Evolutionary conservation across 1,284 basidiomycete genomes (phyloP), one percentile per base, ranked within the genome.

Genomic region (Leccinum ponderosum): DNA sequence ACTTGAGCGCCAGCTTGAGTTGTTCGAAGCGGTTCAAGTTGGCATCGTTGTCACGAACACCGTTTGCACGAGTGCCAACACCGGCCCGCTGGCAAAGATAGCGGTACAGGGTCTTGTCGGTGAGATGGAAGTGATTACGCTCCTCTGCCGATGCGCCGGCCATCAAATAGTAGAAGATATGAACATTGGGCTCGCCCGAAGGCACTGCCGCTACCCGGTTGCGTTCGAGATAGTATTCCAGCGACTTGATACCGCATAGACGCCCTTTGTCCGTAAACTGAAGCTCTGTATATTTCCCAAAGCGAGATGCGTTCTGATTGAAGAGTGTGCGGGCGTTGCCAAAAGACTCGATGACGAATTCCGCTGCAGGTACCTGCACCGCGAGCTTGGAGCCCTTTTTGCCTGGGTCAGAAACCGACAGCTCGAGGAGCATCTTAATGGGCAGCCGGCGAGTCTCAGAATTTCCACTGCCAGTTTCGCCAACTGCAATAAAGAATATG

Each of bases 161-260:
- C 25, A 27, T 27, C 25, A 27, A 6, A 27, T 27, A 25, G 5
- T 25, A 25, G 6, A 27, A 27, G 27, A 97, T 93, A 75, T 98
- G 95, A 76, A 99, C 98, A 69, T 97, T 98, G 27, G 95, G 87
- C 75, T 97, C 95, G 58, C 94, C 93, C 0, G 86, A 90, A 3
- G 90, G 90, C 0, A 90, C 86, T 47, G 87, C 86, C 4, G 91
- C 84, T 17, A 97, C 93, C 15, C 94, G 86, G 62, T 89, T 91
- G 52, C 92, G 85, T 75, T 99, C 95, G 60, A 99, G 85, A 78
- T 97, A 97, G 79, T 98, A 99, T 71, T 98, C 95, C 66, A 98
- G 88, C 0, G 94, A 97, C 77, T 98, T 99, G 72, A 95, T 80
- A 66, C 97, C 97, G 57, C 85, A 87, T 0, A 99, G 79, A 11